Conservation (phyloP, 768 basidiomycete genomes). For the Neoboletus brunneissimus region DNA sequence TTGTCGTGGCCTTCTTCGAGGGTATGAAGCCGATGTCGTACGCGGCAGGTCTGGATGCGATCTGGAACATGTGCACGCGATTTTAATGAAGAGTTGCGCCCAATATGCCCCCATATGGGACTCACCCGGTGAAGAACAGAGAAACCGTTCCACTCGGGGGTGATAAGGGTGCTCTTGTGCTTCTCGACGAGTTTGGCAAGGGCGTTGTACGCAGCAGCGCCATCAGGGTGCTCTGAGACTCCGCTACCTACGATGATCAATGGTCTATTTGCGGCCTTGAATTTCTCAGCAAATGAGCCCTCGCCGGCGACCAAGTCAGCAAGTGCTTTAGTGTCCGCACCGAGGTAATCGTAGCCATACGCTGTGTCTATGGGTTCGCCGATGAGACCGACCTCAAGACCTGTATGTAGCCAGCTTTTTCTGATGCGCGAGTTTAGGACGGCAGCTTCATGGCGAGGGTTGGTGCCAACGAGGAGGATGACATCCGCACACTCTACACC, state of each 20-base stretch:
- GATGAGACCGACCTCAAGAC: conserved; percentile 83
- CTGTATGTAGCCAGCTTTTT: conserved; percentile 88
- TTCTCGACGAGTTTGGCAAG: conserved; percentile 77
- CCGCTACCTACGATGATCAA: conserved; percentile 92
- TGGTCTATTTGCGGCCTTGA: conserved; percentile 86
- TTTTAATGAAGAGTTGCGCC: neutral
- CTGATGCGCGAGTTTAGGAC: conserved; percentile 96
- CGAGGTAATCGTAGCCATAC: conserved; percentile 92
- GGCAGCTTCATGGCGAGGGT: conserved; percentile 95
- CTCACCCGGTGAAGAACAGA: conserved; percentile 87
- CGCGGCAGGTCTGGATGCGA: conserved; percentile 88
- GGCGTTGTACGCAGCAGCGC: conserved; percentile 69
- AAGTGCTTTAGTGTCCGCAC: conserved; percentile 69
- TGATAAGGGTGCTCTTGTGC: conserved; percentile 73
- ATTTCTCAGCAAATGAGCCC: conserved; percentile 77
- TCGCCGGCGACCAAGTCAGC: conserved; percentile 77
- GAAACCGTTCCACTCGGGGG: conserved; percentile 94
- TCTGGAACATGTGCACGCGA: conserved; percentile 40
- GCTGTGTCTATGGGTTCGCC: conserved; percentile 90
- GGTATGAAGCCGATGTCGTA: conserved; percentile 95
- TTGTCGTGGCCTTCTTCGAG: conserved; percentile 67
- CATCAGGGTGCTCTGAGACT: conserved; percentile 81
- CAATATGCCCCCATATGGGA: neutral
- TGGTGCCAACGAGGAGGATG: conserved; percentile 92
- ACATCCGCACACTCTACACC: conserved; percentile 89